Evolutionary conservation across 768 basidiomycete species (phyloP).

Genomic region (Chalciporus piperatus): DNA sequence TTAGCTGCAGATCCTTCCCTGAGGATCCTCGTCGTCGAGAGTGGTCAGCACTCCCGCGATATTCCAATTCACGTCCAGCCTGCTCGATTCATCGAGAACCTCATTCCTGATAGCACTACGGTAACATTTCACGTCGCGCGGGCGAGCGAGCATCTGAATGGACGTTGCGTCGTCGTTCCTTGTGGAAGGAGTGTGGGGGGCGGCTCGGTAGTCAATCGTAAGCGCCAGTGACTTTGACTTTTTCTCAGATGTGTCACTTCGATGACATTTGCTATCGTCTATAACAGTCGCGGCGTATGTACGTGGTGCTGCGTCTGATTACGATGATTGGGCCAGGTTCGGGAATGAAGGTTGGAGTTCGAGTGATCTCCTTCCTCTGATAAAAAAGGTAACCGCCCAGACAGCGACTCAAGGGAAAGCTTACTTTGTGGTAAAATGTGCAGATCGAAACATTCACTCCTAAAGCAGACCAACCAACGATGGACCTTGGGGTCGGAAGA

Average conservation of each 20-base stretch:
- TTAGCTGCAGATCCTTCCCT: constrained; percentile 50
- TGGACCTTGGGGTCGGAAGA: constrained; percentile 21
- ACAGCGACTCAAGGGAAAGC: not conserved
- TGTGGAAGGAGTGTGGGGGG: constrained; percentile 57
- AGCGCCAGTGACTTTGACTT: too few species aligned
- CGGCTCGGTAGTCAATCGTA: constrained; percentile 61
- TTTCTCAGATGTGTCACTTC: too few species aligned
- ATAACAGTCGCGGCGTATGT: constrained; percentile 47
- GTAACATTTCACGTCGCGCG: constrained; percentile 41
- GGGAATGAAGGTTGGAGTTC: constrained; percentile 63
- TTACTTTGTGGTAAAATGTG: not conserved
- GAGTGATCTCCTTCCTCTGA: constrained; percentile 51
- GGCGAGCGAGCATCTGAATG: constrained; percentile 42
- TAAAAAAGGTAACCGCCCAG: constrained; percentile 45
- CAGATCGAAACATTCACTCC: constrained; percentile 35
- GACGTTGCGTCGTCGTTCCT: constrained; percentile 43
- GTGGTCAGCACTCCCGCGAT: constrained; percentile 50
- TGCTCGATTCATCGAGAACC: constrained; percentile 45
- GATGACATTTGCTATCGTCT: not conserved
- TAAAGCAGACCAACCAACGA: constrained; percentile 12
- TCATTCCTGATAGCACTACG: constrained; percentile 37
- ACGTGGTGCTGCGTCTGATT: constrained; percentile 60
- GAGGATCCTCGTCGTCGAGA: constrained; percentile 60
- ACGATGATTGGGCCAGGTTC: constrained; percentile 54
- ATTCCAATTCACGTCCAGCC: constrained; percentile 50